Conservation (phyloP, 2,329 filamentous ascomycete genomes). For the Rhynchosporium agropyri region DNA sequence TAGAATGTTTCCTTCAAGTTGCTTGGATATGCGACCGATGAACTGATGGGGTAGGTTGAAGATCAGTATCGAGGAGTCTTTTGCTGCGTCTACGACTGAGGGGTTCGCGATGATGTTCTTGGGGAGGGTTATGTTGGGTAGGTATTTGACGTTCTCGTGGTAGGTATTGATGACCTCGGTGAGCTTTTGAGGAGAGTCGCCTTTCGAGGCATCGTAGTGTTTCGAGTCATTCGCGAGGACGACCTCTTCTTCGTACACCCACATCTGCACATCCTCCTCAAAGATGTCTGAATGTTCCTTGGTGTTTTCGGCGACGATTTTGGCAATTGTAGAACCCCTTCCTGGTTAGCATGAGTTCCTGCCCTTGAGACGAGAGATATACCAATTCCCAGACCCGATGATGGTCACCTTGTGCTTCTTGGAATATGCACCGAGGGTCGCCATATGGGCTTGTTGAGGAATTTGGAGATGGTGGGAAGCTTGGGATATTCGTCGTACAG, state of each 20-base stretch:
- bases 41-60: slow-evolving; percentile 99
- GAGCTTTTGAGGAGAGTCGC: slow-evolving; percentile 77
- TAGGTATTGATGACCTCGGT: slow-evolving; percentile 86
- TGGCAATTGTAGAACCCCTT: slow-evolving; percentile 95
- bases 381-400: slow-evolving; percentile 97
- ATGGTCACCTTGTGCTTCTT: slow-evolving; percentile 92
- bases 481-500: slow-evolving; percentile 30
- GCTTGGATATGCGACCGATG: slow-evolving; percentile 81
- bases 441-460: slow-evolving; percentile 39
- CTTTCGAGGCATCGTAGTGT: slow-evolving; percentile 65
- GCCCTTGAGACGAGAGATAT: slow-evolving; percentile 30
- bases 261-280: slow-evolving; percentile 92
- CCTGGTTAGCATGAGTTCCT: slow-evolving; percentile 29
- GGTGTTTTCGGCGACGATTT: slow-evolving; percentile 94
- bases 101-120: slow-evolving; percentile 83
- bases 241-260: slow-evolving; percentile 95
- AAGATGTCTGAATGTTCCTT: slow-evolving; percentile 77
- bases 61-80: slow-evolving; percentile 82
- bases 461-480: slow-evolving; percentile 29
- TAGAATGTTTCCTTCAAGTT: slow-evolving; percentile 84
- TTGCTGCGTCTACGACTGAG: slow-evolving; percentile 76
- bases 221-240: slow-evolving; percentile 70
- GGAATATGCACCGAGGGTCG: slow-evolving; percentile 50
- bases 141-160: slow-evolving; percentile 98
- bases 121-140: slow-evolving; percentile 84